Evolutionary conservation across 179 eudicot genomes (phyloP), one percentile per base, ranked within the genome.

Genomic region (Silene coronaria): DNA sequence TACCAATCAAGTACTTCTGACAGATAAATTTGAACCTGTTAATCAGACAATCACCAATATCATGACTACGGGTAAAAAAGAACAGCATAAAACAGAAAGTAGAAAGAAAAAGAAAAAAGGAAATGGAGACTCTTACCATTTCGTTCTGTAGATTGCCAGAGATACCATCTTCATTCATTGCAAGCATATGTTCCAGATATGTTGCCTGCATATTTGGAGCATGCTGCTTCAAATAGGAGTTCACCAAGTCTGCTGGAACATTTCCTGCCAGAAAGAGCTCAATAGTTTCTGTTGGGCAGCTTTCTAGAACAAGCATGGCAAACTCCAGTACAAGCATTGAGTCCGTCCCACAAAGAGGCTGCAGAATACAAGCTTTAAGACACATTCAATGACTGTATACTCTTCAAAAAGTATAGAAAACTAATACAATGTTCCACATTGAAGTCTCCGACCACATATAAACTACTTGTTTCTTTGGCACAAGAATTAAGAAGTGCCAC

Each of bases 1-100:
- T 91, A 83, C 97, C 92, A 93, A 73, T 96, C 99, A 79, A 96
- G 98, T 82, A 93, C 99, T 83, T 96, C 97, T 42, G 99, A 91
- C 24, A 96, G 89, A 87, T 96, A 96, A 36, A 91, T 91, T 88
- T 96, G 99, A 76, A 93, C 90, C 98, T 93, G 73, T 22, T 68
- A 71, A 23, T 71, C 45, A 67, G 72, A 59, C 21, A 58, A 28
- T 24, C 30, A 73, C 19, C 71, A 61, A 65, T 26, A 70, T 30
- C 26, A 70, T 45, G 13, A 10, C 14, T 55, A 27, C 63, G 30
- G 67, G 67, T 13, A 53, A 16, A 23, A 6, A 65, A 34, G 17
- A 61, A 45, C 27, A 2, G 42, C 61, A 5, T 70, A 48, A 63
- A 76, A n/a, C 75, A 77, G 66, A 71, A 30, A 19, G 0, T 0